Evolutionary conservation across 768 basidiomycete genomes (phyloP).

Genomic region (Leccinellum luteum): DNA sequence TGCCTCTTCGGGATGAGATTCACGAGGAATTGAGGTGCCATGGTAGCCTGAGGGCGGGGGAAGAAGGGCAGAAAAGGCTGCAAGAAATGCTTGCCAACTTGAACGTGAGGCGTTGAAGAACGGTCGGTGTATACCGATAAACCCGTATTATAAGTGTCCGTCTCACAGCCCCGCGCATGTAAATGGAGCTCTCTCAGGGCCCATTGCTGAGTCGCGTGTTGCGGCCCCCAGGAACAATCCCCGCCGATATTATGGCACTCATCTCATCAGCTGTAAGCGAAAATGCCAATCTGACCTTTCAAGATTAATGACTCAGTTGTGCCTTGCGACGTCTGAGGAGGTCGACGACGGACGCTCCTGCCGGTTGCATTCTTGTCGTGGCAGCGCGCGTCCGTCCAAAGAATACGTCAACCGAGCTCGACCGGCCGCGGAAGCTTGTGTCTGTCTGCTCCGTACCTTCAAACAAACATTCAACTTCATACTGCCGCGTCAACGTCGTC

Average conservation of each 20-base stretch:
- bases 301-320: not conserved
- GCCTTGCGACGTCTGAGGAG: not conserved
- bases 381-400: not conserved
- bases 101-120: not conserved
- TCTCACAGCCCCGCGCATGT: not conserved
- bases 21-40: conserved; percentile 37
- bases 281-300: not conserved
- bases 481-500: not conserved
- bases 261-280: not conserved
- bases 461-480: not conserved
- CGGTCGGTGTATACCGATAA: not conserved
- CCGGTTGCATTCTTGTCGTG: not conserved
- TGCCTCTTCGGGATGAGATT: conserved; percentile 53
- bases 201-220: conserved; percentile 3
- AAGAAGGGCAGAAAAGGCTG: not conserved
- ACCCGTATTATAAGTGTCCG: conserved; percentile 5
- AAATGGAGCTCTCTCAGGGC: conserved; percentile 6
- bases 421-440: not conserved
- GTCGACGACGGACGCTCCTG: not conserved
- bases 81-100: not conserved
- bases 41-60: not conserved
- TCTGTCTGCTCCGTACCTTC: not conserved
- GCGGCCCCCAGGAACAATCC: conserved; percentile 16
- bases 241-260: conserved; percentile 16
- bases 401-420: not conserved